Base-by-base conservation (phyloP, 768 basidiomycete genomes). In the Pholiota conissans region DNA sequence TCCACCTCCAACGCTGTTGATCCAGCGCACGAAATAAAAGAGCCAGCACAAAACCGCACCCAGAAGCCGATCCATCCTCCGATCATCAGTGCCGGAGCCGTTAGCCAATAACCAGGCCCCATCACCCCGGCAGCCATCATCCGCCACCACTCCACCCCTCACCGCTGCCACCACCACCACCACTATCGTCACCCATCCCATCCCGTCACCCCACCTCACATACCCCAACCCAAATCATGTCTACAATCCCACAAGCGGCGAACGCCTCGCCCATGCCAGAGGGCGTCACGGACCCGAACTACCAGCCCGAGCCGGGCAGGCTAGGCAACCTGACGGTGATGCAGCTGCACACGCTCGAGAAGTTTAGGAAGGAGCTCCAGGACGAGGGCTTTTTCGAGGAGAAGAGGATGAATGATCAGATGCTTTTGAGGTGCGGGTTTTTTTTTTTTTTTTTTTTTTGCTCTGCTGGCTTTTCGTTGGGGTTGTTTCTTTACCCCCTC, bases 301-400 rank as follows among this genome's bases (percentile, higher is more conserved):
- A 85, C 71, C 82, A 76, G 63, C 87, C 89, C 11, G 75, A 76
- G 1, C 86, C 91, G 18, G 92, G 93, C 14, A 80, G 86, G 28
- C 73, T 92, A 35, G 93, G 93, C n/a, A 93, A 94, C 70, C 79
- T 95, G 65, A 82, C 82, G 1, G 68, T 77, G 0, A 58, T 69
- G 6, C 90, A 94, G 69, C 81, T 83, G 61, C 77, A 85, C 60
- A 82, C 85, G 9, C 83, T 94, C 56, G 82, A 87, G 30, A 83
- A 86, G 67, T 79, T 95, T 69, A 84, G 81, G 71, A 76, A 79
- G 65, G 81, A 90, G 65, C 74, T 93, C 62, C 68, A 80, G 65
- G 84, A 79, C 2, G 87, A 86, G 67, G 86, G 81, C 3, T 65
- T 66, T 46, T 90, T 87, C 66, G 85, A 84, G 16, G 73, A 79